Base-by-base conservation (phyloP, 768 basidiomycete genomes). In the Clavaria fumosa region DNA sequence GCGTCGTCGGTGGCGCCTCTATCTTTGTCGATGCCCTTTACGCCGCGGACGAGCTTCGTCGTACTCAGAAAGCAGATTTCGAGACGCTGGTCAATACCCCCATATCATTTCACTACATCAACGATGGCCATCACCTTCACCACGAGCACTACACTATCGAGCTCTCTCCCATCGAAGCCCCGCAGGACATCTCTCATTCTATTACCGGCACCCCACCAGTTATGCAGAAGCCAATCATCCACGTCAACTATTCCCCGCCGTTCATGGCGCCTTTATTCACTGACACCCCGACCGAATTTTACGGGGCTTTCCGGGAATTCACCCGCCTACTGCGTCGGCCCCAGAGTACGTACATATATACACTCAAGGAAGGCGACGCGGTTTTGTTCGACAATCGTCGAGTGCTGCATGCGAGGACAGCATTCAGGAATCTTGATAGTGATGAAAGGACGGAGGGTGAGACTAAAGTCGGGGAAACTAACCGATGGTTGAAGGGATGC, bases 321-420 rank as follows among this genome's bases (percentile, higher is more conserved):
- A 67, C 75, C 2, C 49, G 55, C 0, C 47, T 77, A 9, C 52
- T 90, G 2, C 68, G 77, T 36, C 63, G 67, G 12, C 61, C 65
- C 0, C 47, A 47, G 7, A 67, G 65, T 18, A 64, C 63, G 28
- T 80, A 69, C 42, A 54, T 70, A 45, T 78, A 84, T 55, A 74
- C 70, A 33, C 58, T 96, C 31, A 53, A 59, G 21, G 85, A 90
- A 56, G 86, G 88, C 21, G 86, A 93, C 43, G 77, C 78, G 4
- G 88, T 83, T 14, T 35, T 93, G 7, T 99, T 99, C 47, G 91
- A 96, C 51, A 99, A 97, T 49, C 65, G 90, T 18, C 64, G 93
- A 11, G 74, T 93, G 3, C 54, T 96, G 42, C 93, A 99, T 54
- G 88, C 83, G 0, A 62, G 93, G 17, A 81, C 77, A 1, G 78